Base-by-base conservation (phyloP, 1,139 yeast species). In the Kazachstania sp. region DNA sequence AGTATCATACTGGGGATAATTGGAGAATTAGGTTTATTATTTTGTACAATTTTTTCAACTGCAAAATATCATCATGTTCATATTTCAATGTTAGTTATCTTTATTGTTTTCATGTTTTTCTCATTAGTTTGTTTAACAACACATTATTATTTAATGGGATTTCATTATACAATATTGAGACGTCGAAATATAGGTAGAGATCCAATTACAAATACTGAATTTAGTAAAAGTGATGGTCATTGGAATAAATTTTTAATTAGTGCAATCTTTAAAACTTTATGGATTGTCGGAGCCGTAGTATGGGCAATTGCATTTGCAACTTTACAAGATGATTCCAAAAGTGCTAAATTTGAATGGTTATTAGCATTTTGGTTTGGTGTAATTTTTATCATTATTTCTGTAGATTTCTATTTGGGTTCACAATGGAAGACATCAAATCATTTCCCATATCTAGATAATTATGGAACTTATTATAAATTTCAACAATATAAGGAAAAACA, bases 341-440 rank as follows among this genome's bases (percentile, higher is more conserved):
- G 74, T 20, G 86, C 78, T 2, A 69, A 69, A 13, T 81, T 84
- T 63, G 97, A 90, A 65, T 90, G 97, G 97, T 61, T 79, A 9
- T 67, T 88, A 41, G 81, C 90, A 7, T 90, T 82, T 67, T 83
- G 86, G 80, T 88, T 86, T 61, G 94, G 95, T 9, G 63, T 83
- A 37, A 72, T 85, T 52, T 75, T 83, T 57, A 64, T 83, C 11
- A 68, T 83, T 51, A 75, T 92, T 68, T 70, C 83, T 2, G 72
- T 78, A 55, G 97, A 90, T 61, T 73, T 88, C 56, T 74, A 75
- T 59, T 84, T 90, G 1, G 79, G 84, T 28, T 78, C 64, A 3
- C 55, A 64, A 46, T 63, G 60, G 51, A 56, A 52, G 47, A 39
- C 52, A 36, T 62, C 66, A 2, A 53, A 57, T 42, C 58, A 60